phyloP scores from a whole-genome alignment of 2,329 filamentous ascomycete genomes.

The Monilinia aucupariae region DNA sequence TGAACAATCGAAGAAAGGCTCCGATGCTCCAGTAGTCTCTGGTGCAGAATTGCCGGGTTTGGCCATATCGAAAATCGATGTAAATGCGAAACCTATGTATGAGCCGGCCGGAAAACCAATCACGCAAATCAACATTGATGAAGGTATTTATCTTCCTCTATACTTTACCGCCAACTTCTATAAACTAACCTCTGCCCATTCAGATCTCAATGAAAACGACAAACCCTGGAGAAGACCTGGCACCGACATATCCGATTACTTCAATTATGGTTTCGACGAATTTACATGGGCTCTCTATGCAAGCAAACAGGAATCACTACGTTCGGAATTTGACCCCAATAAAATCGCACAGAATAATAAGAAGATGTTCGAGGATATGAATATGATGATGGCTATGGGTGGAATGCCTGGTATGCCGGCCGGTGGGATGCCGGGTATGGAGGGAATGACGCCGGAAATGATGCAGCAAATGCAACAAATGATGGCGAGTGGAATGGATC shows the following conservation, averaged over 20 bases:
- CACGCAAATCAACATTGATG: slow-evolving; percentile 68
- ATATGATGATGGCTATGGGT: slow-evolving; percentile 60
- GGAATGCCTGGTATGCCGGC: slow-evolving; percentile 41
- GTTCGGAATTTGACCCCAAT: slow-evolving; percentile 67
- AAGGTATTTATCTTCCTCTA: slow-evolving; percentile 40
- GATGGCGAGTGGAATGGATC: slow-evolving; percentile 61
- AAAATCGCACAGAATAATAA: slow-evolving; percentile 60
- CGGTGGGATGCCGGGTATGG: slow-evolving; percentile 50
- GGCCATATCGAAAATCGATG: slow-evolving; percentile 76
- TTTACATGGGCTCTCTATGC: slow-evolving; percentile 97
- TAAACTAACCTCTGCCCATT: slow-evolving; percentile 7
- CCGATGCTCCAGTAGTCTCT: slow-evolving; percentile 34
- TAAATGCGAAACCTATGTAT: slow-evolving; percentile 77
- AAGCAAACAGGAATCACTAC: slow-evolving; percentile 75
- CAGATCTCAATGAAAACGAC: slow-evolving; percentile 69
- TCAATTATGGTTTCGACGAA: slow-evolving; percentile 98
- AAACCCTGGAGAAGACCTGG: slow-evolving; percentile 96
- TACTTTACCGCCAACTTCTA: background rate
- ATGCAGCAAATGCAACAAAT: slow-evolving; percentile 66
- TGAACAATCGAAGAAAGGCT: slow-evolving; percentile 39
- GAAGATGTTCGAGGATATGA: slow-evolving; percentile 71
- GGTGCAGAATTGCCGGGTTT: slow-evolving; percentile 56
- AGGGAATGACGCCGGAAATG: slow-evolving; percentile 61
- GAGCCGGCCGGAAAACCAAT: slow-evolving; percentile 75
- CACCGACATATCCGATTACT: slow-evolving; percentile 92